These are phyloP conservation scores for Leishmania tropica DNA, from an alignment of 208 protist species.

Conservation along the genomic window DNA sequence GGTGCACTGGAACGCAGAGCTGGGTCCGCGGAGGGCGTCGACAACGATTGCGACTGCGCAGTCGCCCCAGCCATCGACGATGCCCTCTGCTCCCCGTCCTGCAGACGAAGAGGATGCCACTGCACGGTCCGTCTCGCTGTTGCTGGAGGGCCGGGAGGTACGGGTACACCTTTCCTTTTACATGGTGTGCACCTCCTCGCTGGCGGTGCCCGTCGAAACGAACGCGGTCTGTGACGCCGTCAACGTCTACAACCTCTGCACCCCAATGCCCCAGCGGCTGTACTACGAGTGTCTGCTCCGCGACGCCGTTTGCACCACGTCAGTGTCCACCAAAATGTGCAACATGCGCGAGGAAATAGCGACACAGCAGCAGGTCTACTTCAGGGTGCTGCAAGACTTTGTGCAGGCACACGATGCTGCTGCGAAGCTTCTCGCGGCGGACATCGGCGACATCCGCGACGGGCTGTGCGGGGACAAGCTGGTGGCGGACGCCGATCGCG, in stretches of 20 bases:
- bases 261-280: neutral
- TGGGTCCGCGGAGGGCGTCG: neutral
- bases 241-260: slow-evolving; percentile 40
- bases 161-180: slow-evolving; percentile 61
- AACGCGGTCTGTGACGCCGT: slow-evolving; percentile 22
- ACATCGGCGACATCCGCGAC: slow-evolving; percentile 50
- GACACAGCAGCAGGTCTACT: slow-evolving; percentile 37
- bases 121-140: slow-evolving; percentile 10
- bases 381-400: slow-evolving; percentile 37
- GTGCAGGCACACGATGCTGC: slow-evolving; percentile 24
- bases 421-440: slow-evolving; percentile 27
- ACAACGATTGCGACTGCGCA: neutral
- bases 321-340: slow-evolving; percentile 27
- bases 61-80: neutral
- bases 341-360: slow-evolving; percentile 40
- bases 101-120: slow-evolving; percentile 3
- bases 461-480: slow-evolving; percentile 31
- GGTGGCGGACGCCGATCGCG: slow-evolving; percentile 47
- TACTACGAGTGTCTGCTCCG: slow-evolving; percentile 24
- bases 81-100: neutral
- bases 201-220: slow-evolving; percentile 21
- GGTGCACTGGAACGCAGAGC: slow-evolving; percentile 12
- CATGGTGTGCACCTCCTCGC: slow-evolving; percentile 53
- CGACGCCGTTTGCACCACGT: slow-evolving; percentile 14
- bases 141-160: slow-evolving; percentile 44